phyloP scores from a whole-genome alignment of 169 alveolate species.

The Cryptosporidium baileyi region DNA sequence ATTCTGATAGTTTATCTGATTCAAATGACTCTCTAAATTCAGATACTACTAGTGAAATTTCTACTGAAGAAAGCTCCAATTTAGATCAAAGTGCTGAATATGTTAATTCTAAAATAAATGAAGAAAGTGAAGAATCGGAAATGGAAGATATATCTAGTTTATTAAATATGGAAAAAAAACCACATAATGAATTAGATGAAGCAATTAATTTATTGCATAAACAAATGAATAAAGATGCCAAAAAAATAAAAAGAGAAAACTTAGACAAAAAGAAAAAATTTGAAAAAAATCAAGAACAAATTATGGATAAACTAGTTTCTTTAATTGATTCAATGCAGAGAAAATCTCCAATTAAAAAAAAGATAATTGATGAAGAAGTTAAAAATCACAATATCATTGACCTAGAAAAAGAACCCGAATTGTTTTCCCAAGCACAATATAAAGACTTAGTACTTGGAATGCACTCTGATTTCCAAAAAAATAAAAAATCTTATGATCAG shows the following conservation, averaged over 20 bases:
- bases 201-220: slow-evolving; percentile 14
- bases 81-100: no score
- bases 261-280: not conserved
- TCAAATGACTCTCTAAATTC: no score
- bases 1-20: no score
- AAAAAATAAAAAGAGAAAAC: not conserved
- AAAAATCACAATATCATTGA: slow-evolving; percentile 6
- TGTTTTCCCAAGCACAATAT: not conserved
- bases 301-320: slow-evolving; percentile 23
- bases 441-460: not conserved
- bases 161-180: not conserved
- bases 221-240: slow-evolving; percentile 1
- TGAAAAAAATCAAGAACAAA: slow-evolving; percentile 1
- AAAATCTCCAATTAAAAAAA: not conserved
- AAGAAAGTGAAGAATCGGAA: no score
- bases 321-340: slow-evolving; percentile 21
- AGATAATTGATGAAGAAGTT: not conserved
- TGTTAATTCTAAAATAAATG: no score
- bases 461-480: not conserved
- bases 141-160: not conserved
- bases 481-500: not conserved
- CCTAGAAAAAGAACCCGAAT: not conserved
- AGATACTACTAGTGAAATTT: not conserved
- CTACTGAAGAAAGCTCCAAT: not conserved
- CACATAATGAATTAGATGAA: not conserved